These are phyloP conservation scores for Fusarium sambucinum DNA, from an alignment of 2,329 filamentous ascomycete genomes.

Conservation along the genomic window DNA sequence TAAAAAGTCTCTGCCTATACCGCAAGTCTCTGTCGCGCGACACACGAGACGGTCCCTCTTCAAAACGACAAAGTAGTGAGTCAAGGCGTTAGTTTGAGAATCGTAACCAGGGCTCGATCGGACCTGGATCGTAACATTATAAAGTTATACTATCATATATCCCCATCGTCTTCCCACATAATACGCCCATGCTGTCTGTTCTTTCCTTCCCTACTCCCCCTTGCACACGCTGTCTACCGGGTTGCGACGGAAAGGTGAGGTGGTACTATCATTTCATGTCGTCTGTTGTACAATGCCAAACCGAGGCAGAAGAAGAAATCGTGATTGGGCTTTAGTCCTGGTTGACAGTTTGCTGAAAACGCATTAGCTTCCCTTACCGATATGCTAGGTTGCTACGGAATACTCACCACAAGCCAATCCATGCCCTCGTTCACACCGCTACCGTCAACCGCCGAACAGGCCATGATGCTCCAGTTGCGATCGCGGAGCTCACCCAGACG, in stretches of 20 bases:
- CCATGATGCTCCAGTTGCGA: slow-evolving; percentile 99
- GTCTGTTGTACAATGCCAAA: slow-evolving; percentile 51
- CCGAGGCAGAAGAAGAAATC: slow-evolving; percentile 35
- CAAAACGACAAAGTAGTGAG: too few relatives aligned
- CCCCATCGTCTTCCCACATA: slow-evolving; percentile 8
- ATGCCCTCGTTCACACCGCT: slow-evolving; percentile 96
- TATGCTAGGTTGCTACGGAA: not conserved
- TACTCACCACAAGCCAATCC: slow-evolving; percentile 94
- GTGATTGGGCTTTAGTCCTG: slow-evolving; percentile 48
- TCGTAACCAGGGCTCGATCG: slow-evolving; percentile 43
- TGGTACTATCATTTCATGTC: slow-evolving; percentile 50
- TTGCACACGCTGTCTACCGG: slow-evolving; percentile 46
- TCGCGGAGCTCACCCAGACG: slow-evolving; percentile 91
- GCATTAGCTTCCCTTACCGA: slow-evolving; percentile 14
- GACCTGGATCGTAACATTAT: slow-evolving; percentile 45
- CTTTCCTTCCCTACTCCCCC: slow-evolving; percentile 18
- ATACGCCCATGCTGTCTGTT: slow-evolving; percentile 15
- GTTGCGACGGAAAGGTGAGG: slow-evolving; percentile 47
- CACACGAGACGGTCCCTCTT: too few relatives aligned
- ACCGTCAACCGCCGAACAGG: slow-evolving; percentile 95
- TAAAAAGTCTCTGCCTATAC: not conserved
- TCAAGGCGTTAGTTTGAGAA: slow-evolving; percentile 28
- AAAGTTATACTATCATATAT: slow-evolving; percentile 46
- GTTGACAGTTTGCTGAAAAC: slow-evolving; percentile 53
- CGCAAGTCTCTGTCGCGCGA: too few relatives aligned